Conservation (phyloP, 352 stramenopile species). For the Thalassiosira ordinaria region DNA sequence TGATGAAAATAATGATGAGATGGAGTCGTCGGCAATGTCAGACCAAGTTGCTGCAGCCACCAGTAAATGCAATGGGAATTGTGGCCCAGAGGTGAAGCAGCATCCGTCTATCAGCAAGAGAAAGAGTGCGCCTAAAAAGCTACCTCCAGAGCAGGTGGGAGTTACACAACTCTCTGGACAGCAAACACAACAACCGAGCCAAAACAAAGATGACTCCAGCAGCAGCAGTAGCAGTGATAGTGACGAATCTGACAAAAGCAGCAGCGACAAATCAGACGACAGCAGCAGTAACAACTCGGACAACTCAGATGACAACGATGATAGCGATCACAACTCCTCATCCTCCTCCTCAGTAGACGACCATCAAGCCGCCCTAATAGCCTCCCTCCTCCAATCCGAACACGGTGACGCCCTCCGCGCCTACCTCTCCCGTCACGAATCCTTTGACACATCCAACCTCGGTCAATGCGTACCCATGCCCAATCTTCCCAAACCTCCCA, state of each 20-base stretch:
- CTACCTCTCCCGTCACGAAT: constrained; percentile 32
- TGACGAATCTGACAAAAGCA: neutral
- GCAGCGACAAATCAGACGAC: neutral
- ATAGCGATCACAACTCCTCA: no score
- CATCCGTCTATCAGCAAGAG: constrained; percentile 12
- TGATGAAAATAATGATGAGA: no score
- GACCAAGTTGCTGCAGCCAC: no score
- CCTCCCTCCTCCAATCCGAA: constrained; percentile 36
- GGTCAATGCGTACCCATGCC: constrained; percentile 44
- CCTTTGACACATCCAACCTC: constrained; percentile 46
- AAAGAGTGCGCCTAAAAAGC: constrained; percentile 10
- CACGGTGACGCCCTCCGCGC: constrained; percentile 28
- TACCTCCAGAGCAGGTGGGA: neutral
- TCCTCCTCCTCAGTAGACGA: constrained; percentile 22
- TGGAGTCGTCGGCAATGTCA: no score
- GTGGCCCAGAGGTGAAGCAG: no score
- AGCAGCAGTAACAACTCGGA: no score
- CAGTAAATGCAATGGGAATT: no score
- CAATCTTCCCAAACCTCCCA: constrained; percentile 40
- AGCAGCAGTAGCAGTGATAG: constrained; percentile 15
- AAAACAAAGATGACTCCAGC: constrained; percentile 19
- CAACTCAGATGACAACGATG: no score
- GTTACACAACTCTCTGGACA: neutral
- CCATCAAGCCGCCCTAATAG: constrained; percentile 40
- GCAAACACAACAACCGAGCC: neutral